A percentile compares a stretch with the other conserved stretches of the same genome.
These are phyloP conservation scores for Cystobasidium sp. DNA, from an alignment of 1,284 basidiomycete species.

Conservation along the genomic window DNA sequence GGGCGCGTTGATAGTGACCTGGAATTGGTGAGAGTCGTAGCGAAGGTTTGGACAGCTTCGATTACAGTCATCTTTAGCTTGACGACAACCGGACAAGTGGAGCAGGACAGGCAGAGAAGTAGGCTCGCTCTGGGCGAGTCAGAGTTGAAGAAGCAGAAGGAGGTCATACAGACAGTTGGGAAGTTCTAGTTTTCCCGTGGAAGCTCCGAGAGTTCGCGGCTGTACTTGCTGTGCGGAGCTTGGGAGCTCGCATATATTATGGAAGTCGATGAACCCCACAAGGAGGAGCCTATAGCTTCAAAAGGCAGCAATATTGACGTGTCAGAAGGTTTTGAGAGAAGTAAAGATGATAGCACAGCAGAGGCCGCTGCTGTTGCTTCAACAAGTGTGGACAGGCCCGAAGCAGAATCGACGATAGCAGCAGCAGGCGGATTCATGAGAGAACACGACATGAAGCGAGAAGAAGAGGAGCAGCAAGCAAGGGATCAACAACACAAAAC, in stretches of 20 bases:
- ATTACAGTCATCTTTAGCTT: neutral
- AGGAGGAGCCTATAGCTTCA: neutral
- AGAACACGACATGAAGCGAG: conserved; percentile 21
- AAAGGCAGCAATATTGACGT: neutral
- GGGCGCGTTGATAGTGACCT: no score
- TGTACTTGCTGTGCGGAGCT: neutral
- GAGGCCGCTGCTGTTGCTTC: neutral
- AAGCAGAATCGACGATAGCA: neutral
- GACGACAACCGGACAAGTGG: neutral
- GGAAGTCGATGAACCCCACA: conserved; percentile 25
- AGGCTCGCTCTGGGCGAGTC: neutral
- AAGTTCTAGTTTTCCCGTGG: no score
- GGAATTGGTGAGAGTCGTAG: no score
- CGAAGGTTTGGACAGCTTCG: neutral
- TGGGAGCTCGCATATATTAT: neutral
- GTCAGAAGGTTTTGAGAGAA: conserved; percentile 13
- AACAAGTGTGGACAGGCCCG: neutral
- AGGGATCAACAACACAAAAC: neutral
- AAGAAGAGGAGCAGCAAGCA: conserved; percentile 15
- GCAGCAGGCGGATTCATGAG: conserved; percentile 39
- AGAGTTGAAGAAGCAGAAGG: neutral
- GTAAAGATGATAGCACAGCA: neutral
- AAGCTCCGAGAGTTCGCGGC: neutral
- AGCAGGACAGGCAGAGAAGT: neutral
- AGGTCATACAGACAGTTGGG: neutral